Evolutionary conservation across 176 grass and related monocot species (phyloP).

Genomic region (Triticum dicoccoides): DNA sequence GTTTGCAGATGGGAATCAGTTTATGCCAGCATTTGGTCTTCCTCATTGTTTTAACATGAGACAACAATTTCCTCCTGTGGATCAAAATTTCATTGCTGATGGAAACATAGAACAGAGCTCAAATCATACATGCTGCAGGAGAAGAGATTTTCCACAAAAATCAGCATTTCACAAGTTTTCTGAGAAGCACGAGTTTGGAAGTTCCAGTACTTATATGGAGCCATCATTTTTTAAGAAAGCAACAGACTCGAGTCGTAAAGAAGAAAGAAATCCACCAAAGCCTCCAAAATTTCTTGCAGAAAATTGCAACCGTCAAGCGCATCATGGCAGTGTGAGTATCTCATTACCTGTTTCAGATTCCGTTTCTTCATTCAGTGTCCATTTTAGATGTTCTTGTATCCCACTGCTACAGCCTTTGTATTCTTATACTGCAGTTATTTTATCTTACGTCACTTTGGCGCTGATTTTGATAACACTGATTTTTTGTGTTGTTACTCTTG

Average conservation of each 20-base stretch:
- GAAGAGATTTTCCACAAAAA: slow-evolving; percentile 65
- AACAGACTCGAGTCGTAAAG: slow-evolving; percentile 37
- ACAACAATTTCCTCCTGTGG: slow-evolving; percentile 58
- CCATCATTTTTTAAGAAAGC: slow-evolving; percentile 46
- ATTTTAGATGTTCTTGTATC: slow-evolving; percentile 16
- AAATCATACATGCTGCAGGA: slow-evolving; percentile 39
- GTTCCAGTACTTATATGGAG: slow-evolving; percentile 49
- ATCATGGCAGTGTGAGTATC: slow-evolving; percentile 35
- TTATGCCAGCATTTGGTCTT: slow-evolving; percentile 55
- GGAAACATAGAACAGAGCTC: slow-evolving; percentile 47
- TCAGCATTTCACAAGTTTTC: slow-evolving; percentile 48
- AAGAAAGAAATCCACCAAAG: slow-evolving; percentile 34
- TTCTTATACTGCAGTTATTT: slow-evolving; percentile 20
- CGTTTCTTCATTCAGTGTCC: neutral
- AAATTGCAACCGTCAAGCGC: slow-evolving; percentile 23
- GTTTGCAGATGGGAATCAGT: slow-evolving; percentile 58
- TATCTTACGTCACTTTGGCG: slow-evolving; percentile 9
- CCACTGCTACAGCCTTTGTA: neutral
- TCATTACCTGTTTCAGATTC: slow-evolving; percentile 25
- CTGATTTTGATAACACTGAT: slow-evolving; percentile 32
- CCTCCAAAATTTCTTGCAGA: slow-evolving; percentile 52
- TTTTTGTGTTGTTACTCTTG: slow-evolving; percentile 50
- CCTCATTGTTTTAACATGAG: slow-evolving; percentile 53
- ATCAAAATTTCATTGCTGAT: slow-evolving; percentile 50
- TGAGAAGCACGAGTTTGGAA: slow-evolving; percentile 58